phyloP scores from a whole-genome alignment of 495 filamentous ascomycete genomes.

The Choiromyces venosus region DNA sequence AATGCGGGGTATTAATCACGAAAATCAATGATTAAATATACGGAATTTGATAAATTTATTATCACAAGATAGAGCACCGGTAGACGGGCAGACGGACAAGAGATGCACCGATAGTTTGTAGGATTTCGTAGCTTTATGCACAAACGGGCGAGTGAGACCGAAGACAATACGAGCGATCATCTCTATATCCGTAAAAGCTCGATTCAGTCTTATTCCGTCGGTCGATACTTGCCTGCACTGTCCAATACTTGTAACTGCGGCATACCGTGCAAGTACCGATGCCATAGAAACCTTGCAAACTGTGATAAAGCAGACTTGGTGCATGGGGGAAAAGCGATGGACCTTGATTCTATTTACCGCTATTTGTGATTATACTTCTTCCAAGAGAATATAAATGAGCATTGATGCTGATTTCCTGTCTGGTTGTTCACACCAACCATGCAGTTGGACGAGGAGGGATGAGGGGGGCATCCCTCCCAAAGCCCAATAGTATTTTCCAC shows the following conservation, averaged over 20 bases:
- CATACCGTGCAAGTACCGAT: background rate
- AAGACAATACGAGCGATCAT: background rate
- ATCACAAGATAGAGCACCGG: background rate
- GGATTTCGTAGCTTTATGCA: background rate
- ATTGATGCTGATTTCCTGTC: background rate
- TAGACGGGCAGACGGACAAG: background rate
- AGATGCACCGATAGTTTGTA: background rate
- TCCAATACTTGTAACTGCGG: background rate
- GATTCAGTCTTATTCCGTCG: background rate
- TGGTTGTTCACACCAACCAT: slow-evolving; percentile 1
- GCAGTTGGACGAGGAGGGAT: background rate
- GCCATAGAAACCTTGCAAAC: background rate
- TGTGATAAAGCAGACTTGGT: background rate
- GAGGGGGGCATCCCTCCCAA: background rate
- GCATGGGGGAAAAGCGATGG: background rate
- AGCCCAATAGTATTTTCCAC: background rate
- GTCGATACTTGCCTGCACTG: background rate
- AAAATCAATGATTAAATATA: background rate
- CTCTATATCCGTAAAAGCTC: background rate
- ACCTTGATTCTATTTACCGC: background rate
- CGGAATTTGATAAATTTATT: background rate
- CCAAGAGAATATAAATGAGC: background rate
- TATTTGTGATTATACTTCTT: background rate
- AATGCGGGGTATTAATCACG: background rate
- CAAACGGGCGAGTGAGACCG: background rate